Evolutionary conservation across 2,329 filamentous ascomycete species (phyloP), one percentile per base, ranked within the genome.

Genomic region (Xylariaceae sp.): DNA sequence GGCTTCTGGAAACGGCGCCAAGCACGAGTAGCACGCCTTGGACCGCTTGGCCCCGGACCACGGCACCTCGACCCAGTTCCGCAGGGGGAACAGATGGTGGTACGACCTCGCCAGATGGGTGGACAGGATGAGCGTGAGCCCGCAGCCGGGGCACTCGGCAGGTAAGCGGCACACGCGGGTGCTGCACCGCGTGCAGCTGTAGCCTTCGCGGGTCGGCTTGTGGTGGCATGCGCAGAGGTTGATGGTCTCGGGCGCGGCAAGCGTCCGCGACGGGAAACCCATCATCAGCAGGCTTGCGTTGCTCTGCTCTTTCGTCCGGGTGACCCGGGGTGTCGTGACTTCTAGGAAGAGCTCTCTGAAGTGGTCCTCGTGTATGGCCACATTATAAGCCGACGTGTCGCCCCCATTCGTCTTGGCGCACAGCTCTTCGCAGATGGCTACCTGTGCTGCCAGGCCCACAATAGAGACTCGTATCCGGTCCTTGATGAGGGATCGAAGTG

Each of bases 61-160:
- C 1, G 84, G 73, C 0, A 98, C 90, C 56, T 92, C 88, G 8
- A 81, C 71, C 89, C 90, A 98, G 58, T 94, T 95, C 21, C 82
- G 75, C 15, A 98, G 69, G 0, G 89, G 88, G 57, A 95, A 95
- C 1, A 96, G 71, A 59, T 96, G 88, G 60, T 95, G 88, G 56
- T 95, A 95, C 0, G 86, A 92, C n/a, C 88, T 75, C 4, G 88
- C 89, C 43, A 96, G 69, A 66, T 96, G 89, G 0, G 92, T 98
- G 1, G 88, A 95, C 3, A 97, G 74, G 47, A 98, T 94, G 24
- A 98, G 76, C 0, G 90, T 97, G 34, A 98, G 75, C 12, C 87
- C 82, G 63, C 92, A 98, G 17, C 83, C 81, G 1, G 92, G 90
- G 57, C 92, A 98, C 57, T 94, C 89, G 24, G 88, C 81, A 0